Evolutionary conservation across 2,329 filamentous ascomycete genomes (phyloP).

Genomic region (Sarocladium strictum): DNA sequence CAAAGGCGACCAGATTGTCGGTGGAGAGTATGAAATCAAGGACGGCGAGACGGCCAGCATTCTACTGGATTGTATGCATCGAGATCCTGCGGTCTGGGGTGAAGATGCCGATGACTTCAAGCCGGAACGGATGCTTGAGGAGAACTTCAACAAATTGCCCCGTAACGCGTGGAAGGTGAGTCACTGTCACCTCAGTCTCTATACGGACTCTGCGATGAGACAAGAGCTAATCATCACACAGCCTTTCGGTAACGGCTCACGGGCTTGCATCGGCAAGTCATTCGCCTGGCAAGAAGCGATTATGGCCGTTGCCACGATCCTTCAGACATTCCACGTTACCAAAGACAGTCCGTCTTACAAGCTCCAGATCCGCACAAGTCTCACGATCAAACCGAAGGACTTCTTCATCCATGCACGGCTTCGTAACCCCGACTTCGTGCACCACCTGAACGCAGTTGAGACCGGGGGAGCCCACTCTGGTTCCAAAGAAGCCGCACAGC

Average conservation of each 20-base stretch:
- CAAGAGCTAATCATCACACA: constrained; percentile 3
- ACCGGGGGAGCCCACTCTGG: background rate
- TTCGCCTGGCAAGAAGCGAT: constrained; percentile 14
- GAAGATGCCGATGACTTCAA: constrained; percentile 47
- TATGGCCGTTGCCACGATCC: constrained; percentile 38
- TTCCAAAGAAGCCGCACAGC: background rate
- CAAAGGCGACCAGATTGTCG: constrained; percentile 24
- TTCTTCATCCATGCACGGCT: constrained; percentile 29
- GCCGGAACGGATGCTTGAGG: constrained; percentile 58
- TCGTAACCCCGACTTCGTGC: background rate
- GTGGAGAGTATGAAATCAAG: constrained; percentile 5
- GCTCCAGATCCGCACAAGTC: constrained; percentile 46
- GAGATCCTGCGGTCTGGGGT: constrained; percentile 10
- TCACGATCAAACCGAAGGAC: constrained; percentile 59
- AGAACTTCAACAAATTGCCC: constrained; percentile 34
- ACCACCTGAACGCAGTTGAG: background rate
- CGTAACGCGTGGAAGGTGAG: constrained; percentile 34
- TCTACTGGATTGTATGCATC: constrained; percentile 3
- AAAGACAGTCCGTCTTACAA: constrained; percentile 53
- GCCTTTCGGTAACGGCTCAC: constrained; percentile 13
- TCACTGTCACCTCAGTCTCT: too few relatives aligned
- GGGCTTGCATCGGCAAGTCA: constrained; percentile 12
- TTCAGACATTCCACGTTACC: constrained; percentile 62
- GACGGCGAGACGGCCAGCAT: background rate
- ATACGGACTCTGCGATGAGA: too few relatives aligned